Evolutionary conservation across 345 rosid genomes (phyloP).

Genomic region (Dipteronia sinensis): DNA sequence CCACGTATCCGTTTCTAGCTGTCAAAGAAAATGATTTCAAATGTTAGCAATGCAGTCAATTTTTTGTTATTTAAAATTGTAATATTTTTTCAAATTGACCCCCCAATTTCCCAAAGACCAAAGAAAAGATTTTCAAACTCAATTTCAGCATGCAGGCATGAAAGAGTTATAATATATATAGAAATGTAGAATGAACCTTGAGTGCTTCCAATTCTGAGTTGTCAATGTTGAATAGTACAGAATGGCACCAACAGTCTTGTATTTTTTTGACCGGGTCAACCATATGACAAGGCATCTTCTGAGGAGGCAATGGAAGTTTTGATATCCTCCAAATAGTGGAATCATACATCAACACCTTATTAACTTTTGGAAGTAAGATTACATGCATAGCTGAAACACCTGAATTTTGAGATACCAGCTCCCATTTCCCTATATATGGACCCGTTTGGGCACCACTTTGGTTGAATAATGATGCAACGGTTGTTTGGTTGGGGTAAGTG

Average conservation of each 20-base stretch:
- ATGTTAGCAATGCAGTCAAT: too few species aligned
- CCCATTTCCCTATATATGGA: constrained; percentile 56
- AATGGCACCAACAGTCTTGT: constrained; percentile 70
- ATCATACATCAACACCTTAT: constrained; percentile 67
- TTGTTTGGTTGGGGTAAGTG: too few species aligned
- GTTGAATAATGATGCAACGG: too few species aligned
- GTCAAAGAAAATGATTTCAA: background rate
- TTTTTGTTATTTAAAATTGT: too few species aligned
- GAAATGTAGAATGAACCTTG: constrained; percentile 30
- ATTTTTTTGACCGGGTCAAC: constrained; percentile 21
- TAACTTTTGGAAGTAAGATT: constrained; percentile 53
- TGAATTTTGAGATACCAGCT: constrained; percentile 46
- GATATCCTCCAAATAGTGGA: constrained; percentile 64
- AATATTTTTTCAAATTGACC: too few species aligned
- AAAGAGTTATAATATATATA: too few species aligned
- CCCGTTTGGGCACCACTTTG: too few species aligned
- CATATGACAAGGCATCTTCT: constrained; percentile 41
- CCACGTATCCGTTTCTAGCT: constrained; percentile 84
- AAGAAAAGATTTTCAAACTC: too few species aligned
- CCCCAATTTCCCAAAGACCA: too few species aligned
- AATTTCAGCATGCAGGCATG: too few species aligned
- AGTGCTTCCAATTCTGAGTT: constrained; percentile 49
- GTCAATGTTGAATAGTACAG: constrained; percentile 52
- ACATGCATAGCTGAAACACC: constrained; percentile 94
- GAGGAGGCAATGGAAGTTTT: constrained; percentile 17